Base-by-base conservation (phyloP, 2,329 filamentous ascomycete species). In the Neofusicoccum ribis region DNA sequence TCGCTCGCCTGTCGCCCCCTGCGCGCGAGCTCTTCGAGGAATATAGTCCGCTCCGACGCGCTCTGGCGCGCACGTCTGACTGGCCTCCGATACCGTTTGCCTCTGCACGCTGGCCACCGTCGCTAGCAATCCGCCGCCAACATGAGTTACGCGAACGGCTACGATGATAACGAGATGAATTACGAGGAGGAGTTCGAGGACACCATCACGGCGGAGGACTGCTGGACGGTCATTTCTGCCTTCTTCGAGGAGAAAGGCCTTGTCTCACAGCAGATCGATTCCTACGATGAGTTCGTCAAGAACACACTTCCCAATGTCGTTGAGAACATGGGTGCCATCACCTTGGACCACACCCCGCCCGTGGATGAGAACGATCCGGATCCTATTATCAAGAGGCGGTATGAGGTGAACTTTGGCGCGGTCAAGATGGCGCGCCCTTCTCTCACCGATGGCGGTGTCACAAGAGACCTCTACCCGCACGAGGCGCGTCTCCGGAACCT, bases 221-320 rank as follows among this genome's bases (percentile, higher is more conserved):
- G 93, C 83, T 99, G 96, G 95, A 91, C 91, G 69, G 94, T 98
- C 74, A 98, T 99, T 77, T 93, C 91, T 65, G 91, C 95, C 9
- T 98, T 97, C 83, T 99, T 99, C 81, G 92, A 97, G 72, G 87
- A 89, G 68, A 99, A 98, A 81, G 94, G 95, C 73, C 86, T 99
- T 37, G 95, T 97, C 23, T 97, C 95, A 15, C 94, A 99, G 80
- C 95, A 99, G 82, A 89, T 98, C 68, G 94, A 98, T 77, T 99
- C 96, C 0, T 99, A 97, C 80, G 93, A 99, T 80, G 93, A 98
- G 76, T 99, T 99, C 74, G 93, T 95, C 65, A 89, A 90, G 67
- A 93, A 91, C 23, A 97, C 93, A 0, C 94, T 99, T 80, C 93
- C 98, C 75, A 92, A 97, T 72, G 88, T 99, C 67, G 91, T 99